Evolutionary conservation across 2,329 filamentous ascomycete species (phyloP).

Genomic region (Albophoma yamanashiensis): DNA sequence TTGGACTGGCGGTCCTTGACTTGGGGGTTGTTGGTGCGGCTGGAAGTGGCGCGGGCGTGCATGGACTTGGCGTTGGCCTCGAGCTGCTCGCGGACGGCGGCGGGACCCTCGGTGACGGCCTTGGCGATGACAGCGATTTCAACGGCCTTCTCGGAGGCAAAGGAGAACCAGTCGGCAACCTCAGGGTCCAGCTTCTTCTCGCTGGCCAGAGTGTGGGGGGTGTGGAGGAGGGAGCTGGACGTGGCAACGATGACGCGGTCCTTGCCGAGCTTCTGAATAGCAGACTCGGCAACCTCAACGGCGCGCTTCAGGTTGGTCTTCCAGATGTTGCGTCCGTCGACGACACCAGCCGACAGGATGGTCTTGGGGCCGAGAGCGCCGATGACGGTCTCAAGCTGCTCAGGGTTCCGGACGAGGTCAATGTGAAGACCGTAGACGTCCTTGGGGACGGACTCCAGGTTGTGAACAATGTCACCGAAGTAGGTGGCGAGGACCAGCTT

Average conservation of each 20-base stretch:
- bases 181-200: slow-evolving; percentile 97
- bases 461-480: slow-evolving; percentile 99
- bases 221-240: slow-evolving; percentile 96
- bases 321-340: slow-evolving; percentile 99
- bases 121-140: slow-evolving; percentile 93
- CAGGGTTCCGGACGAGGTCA: slow-evolving; percentile 95
- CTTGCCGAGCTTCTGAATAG: slow-evolving; percentile 90
- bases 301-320: slow-evolving; percentile 98
- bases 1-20: slow-evolving; percentile 95
- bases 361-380: slow-evolving; percentile 79
- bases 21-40: slow-evolving; percentile 90
- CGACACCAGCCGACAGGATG: slow-evolving; percentile 87
- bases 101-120: slow-evolving; percentile 88
- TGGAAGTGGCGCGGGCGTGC: slow-evolving; percentile 81
- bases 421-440: slow-evolving; percentile 80
- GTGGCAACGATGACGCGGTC: slow-evolving; percentile 95
- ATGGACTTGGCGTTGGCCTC: slow-evolving; percentile 96
- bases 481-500: slow-evolving; percentile 90
- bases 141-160: slow-evolving; percentile 85
- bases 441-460: slow-evolving; percentile 79
- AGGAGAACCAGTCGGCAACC: slow-evolving; percentile 97
- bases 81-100: slow-evolving; percentile 74
- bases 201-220: slow-evolving; percentile 91
- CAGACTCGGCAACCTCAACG: slow-evolving; percentile 81
- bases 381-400: slow-evolving; percentile 85